Evolutionary conservation across 495 filamentous ascomycete genomes (phyloP), one percentile per base, ranked within the genome.

Genomic region (Neurospora tetraspora): DNA sequence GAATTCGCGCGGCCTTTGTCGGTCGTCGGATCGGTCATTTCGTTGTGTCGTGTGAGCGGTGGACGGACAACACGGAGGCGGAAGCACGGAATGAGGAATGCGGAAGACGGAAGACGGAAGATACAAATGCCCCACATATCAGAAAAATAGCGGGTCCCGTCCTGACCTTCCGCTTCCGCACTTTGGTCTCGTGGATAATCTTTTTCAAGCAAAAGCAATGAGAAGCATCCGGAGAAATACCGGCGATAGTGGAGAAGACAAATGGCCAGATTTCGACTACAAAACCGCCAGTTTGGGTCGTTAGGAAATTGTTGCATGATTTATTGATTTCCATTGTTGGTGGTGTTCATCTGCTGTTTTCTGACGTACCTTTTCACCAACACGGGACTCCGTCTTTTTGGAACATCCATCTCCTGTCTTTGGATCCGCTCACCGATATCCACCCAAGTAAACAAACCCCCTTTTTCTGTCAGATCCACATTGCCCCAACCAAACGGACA

Each of bases 51-150:
- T 59, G 1, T 14, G 4, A 31, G 5, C 20, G 3, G 14, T 61
- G 53, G 27, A 18, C 53, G 12, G 14, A 34, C 20, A 18, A 34
- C 20, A 18, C 12, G 12, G 45, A 20, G 9, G 3, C n/a, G 20
- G 45, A 23, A 53, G n/a, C 9, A 20, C 68, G 70, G 72, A 72
- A 71, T 16, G 43, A 73, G 75, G 77, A 74, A 65, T 14, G 38
- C 74, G 74, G 75, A 77, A 74, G 39, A 40, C 77, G 77, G 75
- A 75, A 73, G 39, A 59, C 20, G 39, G 70, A 69, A 72, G 23
- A 31, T 65, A 34, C 2, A 4, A 31, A 18, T 36, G 7, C 12
- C 53, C 53, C 11, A 31, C 12, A 23, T 20, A 14, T 23, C 12
- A 4, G 12, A 4, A 23, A 7, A n/a, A 47, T 7, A 47, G 45